Conservation (phyloP, 164 flowering plant genomes). For the Berberis thunbergii region DNA sequence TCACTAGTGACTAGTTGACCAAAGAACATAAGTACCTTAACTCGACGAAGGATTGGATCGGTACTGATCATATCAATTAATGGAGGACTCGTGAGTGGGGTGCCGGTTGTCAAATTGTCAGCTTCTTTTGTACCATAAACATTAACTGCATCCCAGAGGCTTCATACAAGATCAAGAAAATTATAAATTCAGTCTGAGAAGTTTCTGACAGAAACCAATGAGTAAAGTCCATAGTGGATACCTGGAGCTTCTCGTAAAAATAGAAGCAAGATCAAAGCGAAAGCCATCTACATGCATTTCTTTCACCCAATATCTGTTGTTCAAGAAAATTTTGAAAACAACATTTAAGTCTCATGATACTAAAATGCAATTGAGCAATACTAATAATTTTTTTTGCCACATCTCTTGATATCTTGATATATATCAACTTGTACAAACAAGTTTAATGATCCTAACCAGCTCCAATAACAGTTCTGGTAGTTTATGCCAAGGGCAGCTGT, state of each 20-base stretch:
- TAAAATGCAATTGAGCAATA: no score
- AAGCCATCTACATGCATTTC: slow-evolving; percentile 98
- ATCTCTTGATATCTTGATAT: no score
- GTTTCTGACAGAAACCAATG: background rate
- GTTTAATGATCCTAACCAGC: no score
- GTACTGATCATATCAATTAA: slow-evolving; percentile 86
- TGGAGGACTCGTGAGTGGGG: slow-evolving; percentile 80
- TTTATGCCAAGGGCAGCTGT: no score
- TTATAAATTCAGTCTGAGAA: no score
- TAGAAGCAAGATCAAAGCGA: slow-evolving; percentile 98
- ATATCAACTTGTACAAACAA: no score
- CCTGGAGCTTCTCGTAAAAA: slow-evolving; percentile 94
- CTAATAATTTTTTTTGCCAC: no score
- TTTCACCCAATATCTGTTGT: slow-evolving; percentile 84
- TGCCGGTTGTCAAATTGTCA: slow-evolving; percentile 68
- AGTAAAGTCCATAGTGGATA: slow-evolving; percentile 4
- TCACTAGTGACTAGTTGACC: no score
- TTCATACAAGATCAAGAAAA: slow-evolving; percentile 10
- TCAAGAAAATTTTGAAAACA: background rate
- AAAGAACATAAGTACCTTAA: slow-evolving; percentile 44
- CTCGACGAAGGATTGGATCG: slow-evolving; percentile 83
- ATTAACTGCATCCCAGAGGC: slow-evolving; percentile 85
- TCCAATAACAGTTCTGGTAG: no score
- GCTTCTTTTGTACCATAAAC: slow-evolving; percentile 66
- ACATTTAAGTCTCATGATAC: no score